Percentiles rank a stretch among this genome's conserved stretches.
phyloP scores from a whole-genome alignment of 176 grass and related monocot genomes.

The Chrysopogon serrulatus region DNA sequence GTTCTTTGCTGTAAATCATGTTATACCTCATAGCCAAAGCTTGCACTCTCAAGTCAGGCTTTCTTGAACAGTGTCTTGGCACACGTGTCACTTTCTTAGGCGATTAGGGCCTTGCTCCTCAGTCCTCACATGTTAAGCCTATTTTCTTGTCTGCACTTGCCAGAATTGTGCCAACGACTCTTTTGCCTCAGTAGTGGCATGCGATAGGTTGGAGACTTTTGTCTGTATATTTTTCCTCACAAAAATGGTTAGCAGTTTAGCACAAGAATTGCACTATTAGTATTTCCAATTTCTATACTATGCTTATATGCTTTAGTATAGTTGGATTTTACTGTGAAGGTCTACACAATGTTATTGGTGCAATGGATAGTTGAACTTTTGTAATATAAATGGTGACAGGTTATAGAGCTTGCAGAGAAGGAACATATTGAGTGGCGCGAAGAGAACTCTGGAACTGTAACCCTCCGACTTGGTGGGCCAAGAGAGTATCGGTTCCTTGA shows the following conservation, averaged over 20 bases:
- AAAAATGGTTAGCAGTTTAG: background rate
- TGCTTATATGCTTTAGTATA: background rate
- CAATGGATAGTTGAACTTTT: background rate
- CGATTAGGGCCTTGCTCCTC: background rate
- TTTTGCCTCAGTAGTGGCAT: background rate
- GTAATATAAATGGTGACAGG: conserved; percentile 37
- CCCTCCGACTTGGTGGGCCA: conserved; percentile 49
- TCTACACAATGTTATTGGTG: background rate
- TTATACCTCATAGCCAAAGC: background rate
- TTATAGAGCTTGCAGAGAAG: conserved; percentile 53
- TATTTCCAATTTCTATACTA: background rate
- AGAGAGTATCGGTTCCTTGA: conserved; percentile 70
- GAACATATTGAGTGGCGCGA: conserved; percentile 64
- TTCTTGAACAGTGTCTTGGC: background rate
- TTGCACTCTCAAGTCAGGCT: background rate
- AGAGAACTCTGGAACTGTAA: conserved; percentile 77
- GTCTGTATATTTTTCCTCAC: background rate
- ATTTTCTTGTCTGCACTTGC: background rate
- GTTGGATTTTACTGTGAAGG: background rate
- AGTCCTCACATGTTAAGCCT: background rate
- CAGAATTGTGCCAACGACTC: background rate
- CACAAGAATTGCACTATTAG: background rate
- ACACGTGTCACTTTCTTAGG: background rate
- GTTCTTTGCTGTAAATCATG: background rate
- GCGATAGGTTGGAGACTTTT: background rate